Base-by-base conservation (phyloP, 2,329 filamentous ascomycete genomes). In the Mollisiaceae sp. region DNA sequence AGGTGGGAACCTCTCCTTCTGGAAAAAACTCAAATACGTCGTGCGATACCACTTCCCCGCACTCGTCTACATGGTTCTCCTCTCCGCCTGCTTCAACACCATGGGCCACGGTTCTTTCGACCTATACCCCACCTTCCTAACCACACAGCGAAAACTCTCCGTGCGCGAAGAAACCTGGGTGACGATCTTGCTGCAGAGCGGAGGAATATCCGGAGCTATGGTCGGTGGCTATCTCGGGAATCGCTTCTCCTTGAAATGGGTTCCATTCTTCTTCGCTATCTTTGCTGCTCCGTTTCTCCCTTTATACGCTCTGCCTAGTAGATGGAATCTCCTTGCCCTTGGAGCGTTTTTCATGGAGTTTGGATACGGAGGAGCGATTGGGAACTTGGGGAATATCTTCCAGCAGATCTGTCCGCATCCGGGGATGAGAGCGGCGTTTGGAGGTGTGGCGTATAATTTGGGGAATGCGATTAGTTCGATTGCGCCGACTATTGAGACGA, bases 361-460 rank as follows among this genome's bases (percentile, higher is more conserved):
- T 8, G 50, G 50, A 18, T 54, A 54, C 22, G 50, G 50, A 18
- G 50, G 50, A 54, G 50, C 50, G 24, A 54, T 54, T 32, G 50
- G 50, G 14, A 54, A 54, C 18, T 24, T 54, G 14, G 24, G 50
- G 8, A 54, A 54, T 18, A 54, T 54, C 14, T 54, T 54, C 18
- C 50, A 54, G 18, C 50, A 54, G 24, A 54, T 54, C 18, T 54
- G 50, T 54, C 50, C 50, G 15, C 50, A 54, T 54, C 24, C 50
- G 32, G 50, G 50, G 8, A 54, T 54, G 50, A 54, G 24, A 35
- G 50, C 50, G 32, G 50, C 50, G 18, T 54, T 54, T 54, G 50
- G 50, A 15, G 50, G 50, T 12, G 50, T 54, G 24, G 22, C 50
- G 50, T 54, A 54, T 32, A 54, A 54, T 18, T 15, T 54, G 22